Evolutionary conservation across 1,139 yeast genomes (phyloP).

Genomic region (Zygosaccharomyces pseudobailii): DNA sequence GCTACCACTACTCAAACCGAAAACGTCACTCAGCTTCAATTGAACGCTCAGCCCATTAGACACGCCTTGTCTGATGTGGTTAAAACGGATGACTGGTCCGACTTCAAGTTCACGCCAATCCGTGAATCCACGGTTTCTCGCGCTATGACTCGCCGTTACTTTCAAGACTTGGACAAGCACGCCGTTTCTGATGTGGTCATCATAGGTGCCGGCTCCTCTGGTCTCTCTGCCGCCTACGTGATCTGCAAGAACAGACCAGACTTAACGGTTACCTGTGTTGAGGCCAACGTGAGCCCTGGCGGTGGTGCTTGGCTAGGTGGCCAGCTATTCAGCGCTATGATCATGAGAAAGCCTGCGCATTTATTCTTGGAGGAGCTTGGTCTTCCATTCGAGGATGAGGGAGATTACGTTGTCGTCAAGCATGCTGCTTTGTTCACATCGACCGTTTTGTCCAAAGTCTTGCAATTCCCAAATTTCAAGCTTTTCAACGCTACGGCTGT

Average conservation of each 20-base stretch:
- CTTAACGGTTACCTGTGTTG: constrained; percentile 68
- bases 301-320: constrained; percentile 84
- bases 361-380: constrained; percentile 60
- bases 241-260: constrained; percentile 74
- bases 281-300: constrained; percentile 71
- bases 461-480: constrained; percentile 69
- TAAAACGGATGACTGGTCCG: constrained; percentile 52
- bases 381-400: constrained; percentile 71
- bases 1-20: constrained; percentile 20
- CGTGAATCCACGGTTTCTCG: constrained; percentile 78
- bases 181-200: constrained; percentile 73
- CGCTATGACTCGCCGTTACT: constrained; percentile 76
- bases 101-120: constrained; percentile 64
- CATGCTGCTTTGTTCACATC: constrained; percentile 79
- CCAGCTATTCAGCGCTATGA: constrained; percentile 76
- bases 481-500: constrained; percentile 79
- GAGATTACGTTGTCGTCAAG: constrained; percentile 73
- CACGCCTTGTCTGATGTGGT: constrained; percentile 39
- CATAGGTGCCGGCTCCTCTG: constrained; percentile 78
- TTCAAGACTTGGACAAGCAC: constrained; percentile 66
- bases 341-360: constrained; percentile 73
- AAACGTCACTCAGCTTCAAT: constrained; percentile 21
- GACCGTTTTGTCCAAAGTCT: constrained; percentile 63
- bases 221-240: constrained; percentile 68
- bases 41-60: constrained; percentile 28